A percentile compares a stretch with the other conserved stretches of the same genome.
phyloP scores from a whole-genome alignment of 2,329 filamentous ascomycete species.

The Graphiopsis chlorocephala region DNA sequence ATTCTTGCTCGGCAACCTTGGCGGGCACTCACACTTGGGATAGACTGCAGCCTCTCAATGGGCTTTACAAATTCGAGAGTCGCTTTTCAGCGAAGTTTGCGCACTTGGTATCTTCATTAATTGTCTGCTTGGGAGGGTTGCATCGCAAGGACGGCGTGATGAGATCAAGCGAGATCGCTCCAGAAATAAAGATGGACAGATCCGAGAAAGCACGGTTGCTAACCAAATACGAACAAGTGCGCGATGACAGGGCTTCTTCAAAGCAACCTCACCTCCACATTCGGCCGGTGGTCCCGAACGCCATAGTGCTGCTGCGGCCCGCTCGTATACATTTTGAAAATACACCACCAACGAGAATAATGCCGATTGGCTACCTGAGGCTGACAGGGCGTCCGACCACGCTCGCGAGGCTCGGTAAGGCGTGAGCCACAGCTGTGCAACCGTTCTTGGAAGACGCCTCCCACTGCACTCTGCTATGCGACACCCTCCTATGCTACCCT shows the following conservation, averaged over 20 bases:
- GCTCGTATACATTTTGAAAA: slow-evolving; percentile 10
- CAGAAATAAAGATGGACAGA: slow-evolving; percentile 4
- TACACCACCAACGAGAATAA: not conserved
- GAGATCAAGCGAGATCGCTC: not conserved
- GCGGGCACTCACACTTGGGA: not conserved
- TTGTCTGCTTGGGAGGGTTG: not conserved
- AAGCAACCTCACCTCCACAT: slow-evolving; percentile 8
- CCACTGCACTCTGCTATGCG: not conserved
- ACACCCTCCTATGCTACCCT: slow-evolving; percentile 8
- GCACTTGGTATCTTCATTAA: not conserved
- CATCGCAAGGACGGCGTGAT: not conserved
- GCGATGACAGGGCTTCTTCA: not conserved
- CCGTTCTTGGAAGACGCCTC: not conserved
- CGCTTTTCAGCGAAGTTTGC: not conserved
- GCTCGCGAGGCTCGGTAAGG: not conserved
- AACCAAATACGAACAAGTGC: not conserved
- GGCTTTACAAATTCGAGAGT: not conserved
- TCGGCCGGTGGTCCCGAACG: slow-evolving; percentile 10
- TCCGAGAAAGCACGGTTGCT: not conserved
- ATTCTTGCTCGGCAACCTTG: not conserved
- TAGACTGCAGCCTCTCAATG: not conserved
- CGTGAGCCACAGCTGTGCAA: slow-evolving; percentile 7
- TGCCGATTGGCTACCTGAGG: slow-evolving; percentile 4
- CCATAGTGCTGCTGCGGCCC: slow-evolving; percentile 11
- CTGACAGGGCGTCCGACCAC: slow-evolving; percentile 6